Evolutionary conservation across 768 basidiomycete genomes (phyloP), one percentile per base, ranked within the genome.

Genomic region (Chalciporus pseudorubinellus): DNA sequence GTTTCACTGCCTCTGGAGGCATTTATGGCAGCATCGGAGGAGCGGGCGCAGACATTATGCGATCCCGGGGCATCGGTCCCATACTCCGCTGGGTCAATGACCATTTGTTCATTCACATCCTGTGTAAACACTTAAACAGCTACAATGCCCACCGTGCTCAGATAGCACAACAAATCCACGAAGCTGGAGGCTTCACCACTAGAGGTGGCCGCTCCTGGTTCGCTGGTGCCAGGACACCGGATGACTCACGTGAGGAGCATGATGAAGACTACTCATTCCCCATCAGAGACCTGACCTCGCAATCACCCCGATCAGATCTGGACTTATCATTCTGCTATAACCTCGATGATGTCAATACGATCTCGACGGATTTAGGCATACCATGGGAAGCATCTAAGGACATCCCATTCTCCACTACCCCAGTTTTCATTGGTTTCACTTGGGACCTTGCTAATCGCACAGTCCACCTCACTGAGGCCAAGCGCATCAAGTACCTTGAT

Each of bases 331-430:
- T 39, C 39, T 18, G 38, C 16, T 68, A 67, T 39, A 26, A 41
- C 36, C 44, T 62, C 5, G 49, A 22, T 1, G 74, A 78, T 51
- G 74, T 79, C 19, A 64, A 78, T 40, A 7, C 3, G 0, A 22
- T 76, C 0, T 74, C 73, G 0, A 16, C 40, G 0, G 16, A 36
- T 2, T 63, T 75, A 12, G 70, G 72, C 1, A 65, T 68, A 10
- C 58, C 64, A 0, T 73, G 72, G 72, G 60, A 70, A 14, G 0
- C 24, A 1, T 48, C 52, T 6, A 75, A 76, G 50, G 61, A 66
- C 22, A 48, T 56, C 2, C 60, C 57, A 1, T 68, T 66, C 44
- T 50, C 31, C 16, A 1, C 18, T 3, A 28, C 26, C 0, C 52
- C 62, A 3, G 19, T 40, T 1, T 76, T 65, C 52, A 60, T 71